Conservation (phyloP, 2,329 filamentous ascomycete genomes). For the Fusarium paranaense region DNA sequence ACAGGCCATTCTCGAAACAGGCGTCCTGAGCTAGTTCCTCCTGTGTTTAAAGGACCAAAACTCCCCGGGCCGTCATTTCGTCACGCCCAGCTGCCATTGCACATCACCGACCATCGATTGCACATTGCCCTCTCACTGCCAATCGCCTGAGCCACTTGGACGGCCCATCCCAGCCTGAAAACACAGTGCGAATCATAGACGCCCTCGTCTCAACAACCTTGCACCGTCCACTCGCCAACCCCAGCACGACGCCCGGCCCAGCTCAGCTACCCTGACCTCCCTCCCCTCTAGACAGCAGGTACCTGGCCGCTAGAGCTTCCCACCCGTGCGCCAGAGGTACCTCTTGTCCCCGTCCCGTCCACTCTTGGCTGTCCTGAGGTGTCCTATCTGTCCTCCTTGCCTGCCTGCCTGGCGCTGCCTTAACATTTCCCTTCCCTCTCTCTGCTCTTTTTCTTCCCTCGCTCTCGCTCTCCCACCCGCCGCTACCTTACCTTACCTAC, state of each 20-base stretch:
- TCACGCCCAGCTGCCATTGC: constrained; percentile 24
- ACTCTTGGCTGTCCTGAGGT: not conserved
- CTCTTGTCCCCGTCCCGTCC: constrained; percentile 7
- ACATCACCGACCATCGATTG: not conserved
- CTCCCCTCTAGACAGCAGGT: constrained; percentile 23
- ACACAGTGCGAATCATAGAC: constrained; percentile 35
- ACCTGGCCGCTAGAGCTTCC: constrained; percentile 19
- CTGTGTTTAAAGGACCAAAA: not conserved
- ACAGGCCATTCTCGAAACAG: constrained; percentile 1
- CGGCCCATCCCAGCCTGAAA: constrained; percentile 12
- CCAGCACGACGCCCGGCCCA: constrained; percentile 28
- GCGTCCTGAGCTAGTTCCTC: not conserved
- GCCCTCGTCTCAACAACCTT: constrained; percentile 36
- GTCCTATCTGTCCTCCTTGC: constrained; percentile 18
- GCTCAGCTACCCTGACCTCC: constrained; percentile 21
- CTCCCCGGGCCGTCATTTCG: constrained; percentile 4
- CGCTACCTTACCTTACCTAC: not conserved
- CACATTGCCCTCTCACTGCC: not conserved
- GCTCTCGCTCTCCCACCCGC: constrained; percentile 6
- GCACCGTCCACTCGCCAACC: constrained; percentile 29
- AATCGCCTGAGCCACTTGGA: not conserved
- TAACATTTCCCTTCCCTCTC: constrained; percentile 3
- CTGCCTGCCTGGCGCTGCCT: constrained; percentile 33
- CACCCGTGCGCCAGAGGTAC: constrained; percentile 20
- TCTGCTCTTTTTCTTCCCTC: constrained; percentile 12